Conservation (phyloP, 192 early-diverging fungal species). For the Gigaspora rosea region DNA sequence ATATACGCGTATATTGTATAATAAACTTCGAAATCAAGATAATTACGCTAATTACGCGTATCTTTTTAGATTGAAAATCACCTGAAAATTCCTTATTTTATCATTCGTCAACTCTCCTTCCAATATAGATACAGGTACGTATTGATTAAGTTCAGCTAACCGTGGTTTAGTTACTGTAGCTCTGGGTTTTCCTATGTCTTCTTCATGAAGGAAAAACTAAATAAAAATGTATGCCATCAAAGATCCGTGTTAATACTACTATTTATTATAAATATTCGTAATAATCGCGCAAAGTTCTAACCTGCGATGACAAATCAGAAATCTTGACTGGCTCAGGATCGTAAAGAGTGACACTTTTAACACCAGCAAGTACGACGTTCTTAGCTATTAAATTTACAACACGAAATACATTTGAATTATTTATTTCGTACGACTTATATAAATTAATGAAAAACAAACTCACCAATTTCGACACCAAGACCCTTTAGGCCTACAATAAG, state of each 20-base stretch:
- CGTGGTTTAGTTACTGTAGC: slow-evolving; percentile 73
- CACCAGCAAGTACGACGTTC: slow-evolving; percentile 97
- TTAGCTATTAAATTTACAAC: slow-evolving; percentile 67
- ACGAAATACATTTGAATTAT: neutral
- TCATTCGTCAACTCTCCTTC: slow-evolving; percentile 77
- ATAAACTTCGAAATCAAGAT: neutral
- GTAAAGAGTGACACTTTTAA: slow-evolving; percentile 96
- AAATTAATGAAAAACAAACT: slow-evolving; percentile 2
- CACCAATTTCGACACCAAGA: slow-evolving; percentile 97
- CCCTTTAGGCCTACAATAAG: slow-evolving; percentile 95
- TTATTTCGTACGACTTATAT: neutral
- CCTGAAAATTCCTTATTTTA: slow-evolving; percentile 59
- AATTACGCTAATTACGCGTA: neutral
- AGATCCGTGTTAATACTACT: neutral
- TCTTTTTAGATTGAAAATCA: slow-evolving; percentile 21
- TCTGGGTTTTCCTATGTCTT: slow-evolving; percentile 86
- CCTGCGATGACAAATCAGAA: slow-evolving; percentile 88
- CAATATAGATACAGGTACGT: slow-evolving; percentile 89
- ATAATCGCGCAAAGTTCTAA: slow-evolving; percentile 35
- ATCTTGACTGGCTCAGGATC: slow-evolving; percentile 77
- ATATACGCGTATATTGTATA: neutral
- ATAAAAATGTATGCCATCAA: neutral
- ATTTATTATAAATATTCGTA: neutral
- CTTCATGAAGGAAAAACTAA: slow-evolving; percentile 86
- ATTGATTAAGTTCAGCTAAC: slow-evolving; percentile 94